Evolutionary conservation across 345 rosid genomes (phyloP).

Genomic region (Corchorus capsularis): DNA sequence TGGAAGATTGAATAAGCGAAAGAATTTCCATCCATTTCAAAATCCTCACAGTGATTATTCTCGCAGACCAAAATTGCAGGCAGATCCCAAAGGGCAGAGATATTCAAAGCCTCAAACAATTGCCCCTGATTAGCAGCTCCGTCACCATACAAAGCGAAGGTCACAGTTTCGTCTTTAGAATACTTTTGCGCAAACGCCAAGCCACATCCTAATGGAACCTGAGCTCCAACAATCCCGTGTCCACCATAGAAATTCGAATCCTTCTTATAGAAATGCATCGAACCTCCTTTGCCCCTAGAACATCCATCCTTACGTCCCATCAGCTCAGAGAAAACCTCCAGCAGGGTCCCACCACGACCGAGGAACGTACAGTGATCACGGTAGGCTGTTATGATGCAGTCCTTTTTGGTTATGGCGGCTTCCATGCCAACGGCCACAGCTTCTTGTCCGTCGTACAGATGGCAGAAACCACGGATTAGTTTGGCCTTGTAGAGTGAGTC

Average conservation of each 20-base stretch:
- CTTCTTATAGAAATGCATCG: conserved; percentile 97
- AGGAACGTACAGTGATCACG: conserved; percentile 89
- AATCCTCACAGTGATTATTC: conserved; percentile 84
- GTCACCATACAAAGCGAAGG: conserved; percentile 86
- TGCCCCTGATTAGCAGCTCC: conserved; percentile 99
- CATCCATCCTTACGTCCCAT: conserved; percentile 93
- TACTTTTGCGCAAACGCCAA: conserved; percentile 98
- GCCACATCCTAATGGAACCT: conserved; percentile 92
- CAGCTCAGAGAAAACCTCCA: conserved; percentile 78
- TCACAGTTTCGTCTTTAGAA: conserved; percentile 75
- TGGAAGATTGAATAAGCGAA: conserved; percentile 5
- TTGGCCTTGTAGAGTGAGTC: conserved; percentile 99
- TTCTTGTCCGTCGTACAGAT: conserved; percentile 98
- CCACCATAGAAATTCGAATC: conserved; percentile 83
- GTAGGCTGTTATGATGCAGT: conserved; percentile 83
- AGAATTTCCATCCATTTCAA: neutral
- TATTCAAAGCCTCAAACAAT: conserved; percentile 91
- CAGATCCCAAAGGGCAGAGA: conserved; percentile 94
- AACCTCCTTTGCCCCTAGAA: conserved; percentile 92
- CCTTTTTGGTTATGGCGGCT: conserved; percentile 86
- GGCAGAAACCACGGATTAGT: conserved; percentile 96
- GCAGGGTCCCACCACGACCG: conserved; percentile 81
- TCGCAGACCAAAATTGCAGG: conserved; percentile 92
- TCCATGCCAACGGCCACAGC: conserved; percentile 97
- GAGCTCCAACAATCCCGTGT: conserved; percentile 98